phyloP scores from a whole-genome alignment of 2,329 filamentous ascomycete species.

The Aspergillus ochraceoroseus region DNA sequence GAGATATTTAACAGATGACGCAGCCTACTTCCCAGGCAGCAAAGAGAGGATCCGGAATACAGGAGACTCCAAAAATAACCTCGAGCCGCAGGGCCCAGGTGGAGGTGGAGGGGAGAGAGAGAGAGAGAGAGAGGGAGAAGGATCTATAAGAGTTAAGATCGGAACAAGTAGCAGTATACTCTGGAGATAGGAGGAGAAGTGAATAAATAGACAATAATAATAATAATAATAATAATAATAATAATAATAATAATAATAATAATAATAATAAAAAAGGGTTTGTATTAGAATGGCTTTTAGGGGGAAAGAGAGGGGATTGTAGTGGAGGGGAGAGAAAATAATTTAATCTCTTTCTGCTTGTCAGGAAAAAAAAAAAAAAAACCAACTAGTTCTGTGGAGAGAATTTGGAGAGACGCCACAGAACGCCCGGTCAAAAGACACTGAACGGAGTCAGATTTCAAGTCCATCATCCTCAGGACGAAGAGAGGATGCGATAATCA shows the following conservation, averaged over 20 bases:
- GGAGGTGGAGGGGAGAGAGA: neutral
- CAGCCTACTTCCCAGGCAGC: neutral
- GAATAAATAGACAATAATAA: conserved; percentile 2
- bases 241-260: conserved; percentile 5
- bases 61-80: conserved; percentile 21
- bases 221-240: conserved; percentile 4
- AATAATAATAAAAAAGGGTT: conserved; percentile 1
- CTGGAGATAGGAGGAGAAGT: neutral
- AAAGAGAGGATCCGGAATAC: neutral
- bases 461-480: no score
- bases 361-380: conserved; percentile 10
- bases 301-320: no score
- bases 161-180: no score
- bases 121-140: neutral
- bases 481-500: no score
- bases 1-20: conserved; percentile 7
- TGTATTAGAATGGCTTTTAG: conserved; percentile 3
- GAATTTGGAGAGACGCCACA: conserved; percentile 11
- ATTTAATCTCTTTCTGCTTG: no score
- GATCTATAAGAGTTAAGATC: no score
- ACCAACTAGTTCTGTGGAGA: conserved; percentile 7
- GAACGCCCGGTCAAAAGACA: conserved; percentile 7
- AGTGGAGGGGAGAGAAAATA: no score
- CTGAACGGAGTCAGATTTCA: no score
- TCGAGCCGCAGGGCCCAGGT: conserved; percentile 21